Base-by-base conservation (phyloP, 306 rosid species). In the Ormosia semicastrata region DNA sequence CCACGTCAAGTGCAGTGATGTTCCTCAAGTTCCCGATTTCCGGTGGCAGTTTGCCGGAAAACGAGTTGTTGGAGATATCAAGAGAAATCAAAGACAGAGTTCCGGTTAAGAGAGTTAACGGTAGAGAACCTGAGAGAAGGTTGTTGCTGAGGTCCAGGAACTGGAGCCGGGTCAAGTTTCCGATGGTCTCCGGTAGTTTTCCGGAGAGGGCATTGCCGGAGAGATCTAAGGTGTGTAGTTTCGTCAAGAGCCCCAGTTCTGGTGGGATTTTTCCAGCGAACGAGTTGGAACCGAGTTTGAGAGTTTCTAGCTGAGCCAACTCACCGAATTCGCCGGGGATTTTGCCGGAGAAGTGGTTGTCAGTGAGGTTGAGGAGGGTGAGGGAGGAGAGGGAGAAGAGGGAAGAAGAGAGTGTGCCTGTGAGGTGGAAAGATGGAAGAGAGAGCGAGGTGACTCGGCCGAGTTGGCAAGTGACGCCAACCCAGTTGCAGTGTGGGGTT, bases 41-140 rank as follows among this genome's bases (percentile, higher is more conserved):
- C 58, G 87, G 81, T 2, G 99, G 99, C 3, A 96, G 54, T 11
- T 43, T 12, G 50, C 99, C 98, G 70, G 92, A 82, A 73, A 96
- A 86, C 6, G 99, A 89, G 80, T 96, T 96, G 90, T 91, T 93
- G 4, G 99, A 93, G 12, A 93, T 67, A 84, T 96, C 99, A 13
- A 96, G 33, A 6, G 94, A 92, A 54, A 86, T 83, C 83, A 96
- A 73, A 84, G 94, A 86, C 14, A 36, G 43, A 30, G 91, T 66
- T 15, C 92, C 89, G 30, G 84, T 69, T 65, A 93, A 93, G n/a
- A 95, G 83, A 69, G 84, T 33, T 17, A 44, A 52, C 8, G 99
- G 99, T 24, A 89, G 86, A 69, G 91, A 85, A 83, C 99, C 98
- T 58, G 97, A 86, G 43, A 95, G 85, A 17, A 90, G 47, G 63